A percentile compares a stretch with the other conserved stretches of the same genome.
phyloP scores from a whole-genome alignment of 495 filamentous ascomycete genomes.

The Aspergillus asperescens region DNA sequence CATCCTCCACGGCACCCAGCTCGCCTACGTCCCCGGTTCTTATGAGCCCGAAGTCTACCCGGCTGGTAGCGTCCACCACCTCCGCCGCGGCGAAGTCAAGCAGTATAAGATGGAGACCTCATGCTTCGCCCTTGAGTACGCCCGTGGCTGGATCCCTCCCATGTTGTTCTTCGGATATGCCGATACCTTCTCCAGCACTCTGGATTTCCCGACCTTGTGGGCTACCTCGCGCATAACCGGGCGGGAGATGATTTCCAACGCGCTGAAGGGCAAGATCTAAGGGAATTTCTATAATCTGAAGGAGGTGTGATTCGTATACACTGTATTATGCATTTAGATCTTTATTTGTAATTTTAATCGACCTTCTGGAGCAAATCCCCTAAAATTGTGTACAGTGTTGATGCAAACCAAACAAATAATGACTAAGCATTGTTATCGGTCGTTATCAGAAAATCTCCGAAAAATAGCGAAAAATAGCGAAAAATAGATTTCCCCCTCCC shows the following conservation, averaged over 20 bases:
- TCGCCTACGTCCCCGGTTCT: constrained; percentile 63
- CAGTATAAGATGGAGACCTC: constrained; percentile 77
- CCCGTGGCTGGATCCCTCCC: constrained; percentile 82
- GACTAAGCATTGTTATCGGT: constrained; percentile 13
- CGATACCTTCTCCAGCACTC: constrained; percentile 67
- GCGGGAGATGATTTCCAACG: constrained; percentile 66
- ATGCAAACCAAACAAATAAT: constrained; percentile 17
- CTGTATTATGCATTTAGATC: constrained; percentile 4
- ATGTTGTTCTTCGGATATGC: constrained; percentile 86
- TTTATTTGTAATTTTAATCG: constrained; percentile 7
- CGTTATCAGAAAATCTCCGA: constrained; percentile 1
- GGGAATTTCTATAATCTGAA: neutral
- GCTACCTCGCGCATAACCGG: constrained; percentile 64
- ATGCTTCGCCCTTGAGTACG: constrained; percentile 86
- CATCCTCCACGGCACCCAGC: constrained; percentile 71
- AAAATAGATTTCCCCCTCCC: constrained; percentile 7
- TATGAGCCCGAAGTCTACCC: constrained; percentile 72
- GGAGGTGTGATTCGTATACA: neutral
- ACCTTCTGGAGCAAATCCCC: neutral
- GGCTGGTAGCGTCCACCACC: constrained; percentile 69
- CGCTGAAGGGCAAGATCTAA: constrained; percentile 68
- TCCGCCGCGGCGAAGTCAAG: constrained; percentile 68
- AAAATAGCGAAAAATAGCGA: neutral
- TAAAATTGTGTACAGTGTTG: neutral
- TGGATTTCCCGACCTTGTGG: constrained; percentile 77